phyloP scores from a whole-genome alignment of 495 filamentous ascomycete species.

The Penicillium pancosmium region DNA sequence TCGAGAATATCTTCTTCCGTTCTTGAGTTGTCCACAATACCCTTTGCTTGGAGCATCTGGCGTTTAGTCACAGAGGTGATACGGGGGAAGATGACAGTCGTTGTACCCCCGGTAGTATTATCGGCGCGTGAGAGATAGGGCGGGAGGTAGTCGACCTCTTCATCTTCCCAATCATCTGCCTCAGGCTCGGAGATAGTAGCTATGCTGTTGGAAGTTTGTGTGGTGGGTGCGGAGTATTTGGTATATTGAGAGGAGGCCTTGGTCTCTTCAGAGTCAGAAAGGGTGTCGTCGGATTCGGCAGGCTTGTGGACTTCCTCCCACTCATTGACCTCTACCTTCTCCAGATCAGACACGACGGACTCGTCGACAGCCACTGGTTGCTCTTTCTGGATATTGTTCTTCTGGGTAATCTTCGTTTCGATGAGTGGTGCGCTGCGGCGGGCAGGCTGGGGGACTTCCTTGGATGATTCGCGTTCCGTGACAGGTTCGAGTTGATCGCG shows the following conservation, averaged over 20 bases:
- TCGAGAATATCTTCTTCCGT: slow-evolving; percentile 74
- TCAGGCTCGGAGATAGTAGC: slow-evolving; percentile 46
- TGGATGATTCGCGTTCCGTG: slow-evolving; percentile 41
- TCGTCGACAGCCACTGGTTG: background rate
- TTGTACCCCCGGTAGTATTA: slow-evolving; percentile 75
- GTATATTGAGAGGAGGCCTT: slow-evolving; percentile 11
- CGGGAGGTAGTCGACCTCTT: slow-evolving; percentile 75
- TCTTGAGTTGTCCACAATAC: slow-evolving; percentile 63
- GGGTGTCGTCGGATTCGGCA: slow-evolving; percentile 17
- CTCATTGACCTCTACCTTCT: background rate
- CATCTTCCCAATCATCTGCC: slow-evolving; percentile 74
- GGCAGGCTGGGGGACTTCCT: slow-evolving; percentile 35
- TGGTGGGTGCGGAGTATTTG: slow-evolving; percentile 18
- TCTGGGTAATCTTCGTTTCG: slow-evolving; percentile 8
- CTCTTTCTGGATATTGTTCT: background rate
- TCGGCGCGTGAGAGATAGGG: slow-evolving; percentile 73
- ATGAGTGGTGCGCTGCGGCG: slow-evolving; percentile 16
- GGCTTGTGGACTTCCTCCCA: background rate
- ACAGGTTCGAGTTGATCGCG: slow-evolving; percentile 52
- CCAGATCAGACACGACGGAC: background rate
- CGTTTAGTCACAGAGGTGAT: slow-evolving; percentile 28
- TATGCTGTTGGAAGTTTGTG: slow-evolving; percentile 15
- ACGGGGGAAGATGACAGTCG: slow-evolving; percentile 72
- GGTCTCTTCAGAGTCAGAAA: slow-evolving; percentile 21
- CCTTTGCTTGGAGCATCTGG: slow-evolving; percentile 71